Base-by-base conservation (phyloP, 2,329 filamentous ascomycete species). In the Dactylonectria estremocensis region DNA sequence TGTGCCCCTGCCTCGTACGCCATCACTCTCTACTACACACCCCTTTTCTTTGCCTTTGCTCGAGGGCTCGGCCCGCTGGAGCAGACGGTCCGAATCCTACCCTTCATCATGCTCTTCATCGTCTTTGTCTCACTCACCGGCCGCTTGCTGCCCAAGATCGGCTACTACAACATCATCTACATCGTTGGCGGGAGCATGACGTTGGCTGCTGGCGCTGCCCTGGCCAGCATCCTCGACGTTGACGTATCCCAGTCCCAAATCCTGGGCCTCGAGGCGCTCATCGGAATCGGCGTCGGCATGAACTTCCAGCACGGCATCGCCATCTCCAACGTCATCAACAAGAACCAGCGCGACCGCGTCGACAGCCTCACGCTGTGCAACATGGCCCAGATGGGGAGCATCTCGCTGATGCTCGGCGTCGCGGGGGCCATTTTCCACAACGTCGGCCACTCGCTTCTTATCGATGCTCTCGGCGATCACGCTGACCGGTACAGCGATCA, bases 1-100 rank as follows among this genome's bases (percentile, higher is more conserved):
- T 78, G 77, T 35, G 78, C 78, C 0, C 80, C 77, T 7, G 77
- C 80, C 3, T 76, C 76, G 9, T 80, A 82, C 65, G 83, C 81
- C 14, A 76, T 84, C 52, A 71, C 80, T 0, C 78, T 86, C 7
- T 89, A 89, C 77, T 89, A 86, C 76, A 83, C 86, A 8, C 87
- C 88, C 0, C 77, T 89, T 0, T 88, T 83, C 77, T 89, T 89
- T 74, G 84, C 87, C 64, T 89, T 89, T 72, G 81, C 80, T 0
- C 80, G 78, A 3, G 83, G 83, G 4, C 80, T 85, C 33, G 77
- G 71, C 3, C 79, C 83, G 0, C 71, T 86, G 3, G 63, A 78
- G n/a, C 80, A 83, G 3, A 83, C 80, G 1, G 79, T 83, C 1
- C 77, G 81, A 3, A 73, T 86, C 1, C 75, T 87, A 1, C 85